Evolutionary conservation across 1,284 basidiomycete species (phyloP), one percentile per base, ranked within the genome.

Genomic region (Pseudozyma sp.): DNA sequence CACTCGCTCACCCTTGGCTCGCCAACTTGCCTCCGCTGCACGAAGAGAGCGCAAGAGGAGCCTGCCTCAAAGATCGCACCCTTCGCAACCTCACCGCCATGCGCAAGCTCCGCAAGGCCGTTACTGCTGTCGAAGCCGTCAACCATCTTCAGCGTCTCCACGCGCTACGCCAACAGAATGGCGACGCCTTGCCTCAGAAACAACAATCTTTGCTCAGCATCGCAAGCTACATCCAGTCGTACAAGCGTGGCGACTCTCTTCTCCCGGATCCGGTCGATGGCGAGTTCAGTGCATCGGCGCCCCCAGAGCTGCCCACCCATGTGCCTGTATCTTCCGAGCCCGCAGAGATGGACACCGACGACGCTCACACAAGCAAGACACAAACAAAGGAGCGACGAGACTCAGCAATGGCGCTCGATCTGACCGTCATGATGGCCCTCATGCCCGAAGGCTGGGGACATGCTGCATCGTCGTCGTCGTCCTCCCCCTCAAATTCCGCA

Each of bases 1-100:
- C 82, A 3, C 66, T 84, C 33, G 34, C 70, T 10, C 82, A 84
- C 39, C 82, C 83, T 0, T 84, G 82, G 79, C 68, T 84, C 31
- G 68, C 70, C 51, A 52, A 80, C 29, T 57, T 81, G 17, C 79
- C 78, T 1, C 67, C 68, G n/a, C 39, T 75, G 7, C 68, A 77
- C 68, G 77, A 79, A 47, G 67, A 75, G 35, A 72, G 56, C 8
- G 47, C 71, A 30, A 70, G 69, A 45, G 80, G 80, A 17, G 68
- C 66, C 44, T 79, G 75, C 44, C 79, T 82, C 64, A 81, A 81
- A 60, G 66, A 79, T 13, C 57, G 65, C 35, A 66, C 78, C 3
- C 67, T 72, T n/a, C 69, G 75, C 53, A 70, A 80, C 44, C 62
- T 75, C 34, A 56, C 72, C 29, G 66, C 79, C 37, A 78, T 74